phyloP scores from a whole-genome alignment of 495 filamentous ascomycete genomes.

The Daldinia bambusicola region DNA sequence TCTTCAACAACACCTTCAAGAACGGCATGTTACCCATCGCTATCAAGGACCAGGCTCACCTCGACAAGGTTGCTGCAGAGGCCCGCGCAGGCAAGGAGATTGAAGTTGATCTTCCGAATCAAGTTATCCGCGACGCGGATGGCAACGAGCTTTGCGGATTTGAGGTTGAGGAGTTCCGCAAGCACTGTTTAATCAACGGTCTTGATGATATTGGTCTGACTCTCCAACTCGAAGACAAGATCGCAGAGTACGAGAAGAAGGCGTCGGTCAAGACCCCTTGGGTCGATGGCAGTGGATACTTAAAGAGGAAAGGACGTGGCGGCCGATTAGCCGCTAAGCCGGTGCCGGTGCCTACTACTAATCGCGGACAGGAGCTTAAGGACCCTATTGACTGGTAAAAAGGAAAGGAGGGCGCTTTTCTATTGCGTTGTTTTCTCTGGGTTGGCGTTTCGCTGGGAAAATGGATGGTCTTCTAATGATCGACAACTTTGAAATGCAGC shows the following conservation, averaged over 20 bases:
- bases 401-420: neutral
- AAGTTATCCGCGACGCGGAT: constrained; percentile 78
- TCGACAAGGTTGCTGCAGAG: constrained; percentile 80
- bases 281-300: constrained; percentile 89
- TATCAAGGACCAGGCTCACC: constrained; percentile 71
- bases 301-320: constrained; percentile 72
- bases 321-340: constrained; percentile 82
- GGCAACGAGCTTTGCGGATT: constrained; percentile 80
- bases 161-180: constrained; percentile 89
- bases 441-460: constrained; percentile 30
- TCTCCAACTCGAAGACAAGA: constrained; percentile 90
- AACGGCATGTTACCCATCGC: constrained; percentile 96
- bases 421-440: constrained; percentile 10
- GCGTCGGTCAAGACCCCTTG: constrained; percentile 84
- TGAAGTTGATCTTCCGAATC: constrained; percentile 89
- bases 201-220: constrained; percentile 97
- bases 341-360: constrained; percentile 87
- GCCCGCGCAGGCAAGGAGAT: constrained; percentile 85
- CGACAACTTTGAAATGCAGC: constrained; percentile 1
- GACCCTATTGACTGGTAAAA: constrained; percentile 93
- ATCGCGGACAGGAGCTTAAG: constrained; percentile 82
- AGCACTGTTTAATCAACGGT: constrained; percentile 93
- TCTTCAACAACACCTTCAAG: constrained; percentile 99
- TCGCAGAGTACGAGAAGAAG: constrained; percentile 81
- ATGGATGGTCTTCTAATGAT: neutral